These are phyloP conservation scores for Dimocarpus longan DNA, from an alignment of 345 rosid species.

Conservation along the genomic window DNA sequence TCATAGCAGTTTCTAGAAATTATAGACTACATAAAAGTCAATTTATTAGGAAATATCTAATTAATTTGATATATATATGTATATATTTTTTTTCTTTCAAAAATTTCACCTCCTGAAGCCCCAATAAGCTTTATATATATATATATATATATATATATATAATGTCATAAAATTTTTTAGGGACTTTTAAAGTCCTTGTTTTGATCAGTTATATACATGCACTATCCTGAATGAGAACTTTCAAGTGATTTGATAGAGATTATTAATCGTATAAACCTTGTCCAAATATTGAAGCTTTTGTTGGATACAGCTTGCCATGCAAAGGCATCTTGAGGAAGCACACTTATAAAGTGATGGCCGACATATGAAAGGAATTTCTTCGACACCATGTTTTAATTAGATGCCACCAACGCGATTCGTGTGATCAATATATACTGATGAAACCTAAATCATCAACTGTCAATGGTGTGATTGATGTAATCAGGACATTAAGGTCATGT, in stretches of 20 bases:
- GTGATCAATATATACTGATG: constrained; percentile 6
- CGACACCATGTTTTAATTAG: neutral
- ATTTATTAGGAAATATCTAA: neutral
- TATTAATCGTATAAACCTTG: too few species aligned
- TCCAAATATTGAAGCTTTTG: neutral
- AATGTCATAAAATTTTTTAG: too few species aligned
- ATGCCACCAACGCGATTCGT: neutral
- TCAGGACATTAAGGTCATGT: neutral
- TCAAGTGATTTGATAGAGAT: too few species aligned
- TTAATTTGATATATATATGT: too few species aligned
- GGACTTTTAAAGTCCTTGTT: too few species aligned
- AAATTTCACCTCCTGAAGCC: too few species aligned
- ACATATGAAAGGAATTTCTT: constrained; percentile 1
- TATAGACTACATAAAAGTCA: neutral
- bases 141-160: too few species aligned
- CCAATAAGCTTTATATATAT: too few species aligned
- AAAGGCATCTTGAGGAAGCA: neutral
- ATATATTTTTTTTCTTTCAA: too few species aligned
- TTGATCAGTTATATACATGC: too few species aligned
- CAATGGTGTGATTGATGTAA: constrained; percentile 5
- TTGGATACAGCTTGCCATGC: neutral
- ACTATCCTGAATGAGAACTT: neutral
- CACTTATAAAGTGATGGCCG: neutral
- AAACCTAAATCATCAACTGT: neutral
- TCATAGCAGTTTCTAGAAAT: too few species aligned